Conservation (phyloP, 805 yeast species). For the Hanseniaspora valbyensis region DNA sequence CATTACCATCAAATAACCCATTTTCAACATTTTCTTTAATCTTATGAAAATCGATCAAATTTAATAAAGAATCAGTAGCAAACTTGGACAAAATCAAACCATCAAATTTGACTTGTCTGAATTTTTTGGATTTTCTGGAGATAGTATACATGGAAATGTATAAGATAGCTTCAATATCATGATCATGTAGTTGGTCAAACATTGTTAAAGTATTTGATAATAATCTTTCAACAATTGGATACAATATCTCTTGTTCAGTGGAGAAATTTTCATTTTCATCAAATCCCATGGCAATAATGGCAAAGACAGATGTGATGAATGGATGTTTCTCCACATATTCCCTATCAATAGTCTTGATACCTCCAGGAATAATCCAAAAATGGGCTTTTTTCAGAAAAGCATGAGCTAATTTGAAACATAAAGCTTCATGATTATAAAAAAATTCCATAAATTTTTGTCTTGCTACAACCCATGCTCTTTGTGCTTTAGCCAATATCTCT, state of each 20-base stretch:
- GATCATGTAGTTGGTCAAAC: slow-evolving; percentile 45
- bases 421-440: slow-evolving; percentile 33
- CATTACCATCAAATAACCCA: slow-evolving; percentile 29
- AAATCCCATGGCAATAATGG: slow-evolving; percentile 44
- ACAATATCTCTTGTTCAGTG: slow-evolving; percentile 38
- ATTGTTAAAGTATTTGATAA: slow-evolving; percentile 38
- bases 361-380: slow-evolving; percentile 54
- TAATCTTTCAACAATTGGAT: slow-evolving; percentile 40
- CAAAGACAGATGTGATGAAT: slow-evolving; percentile 45
- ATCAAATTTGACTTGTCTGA: slow-evolving; percentile 40
- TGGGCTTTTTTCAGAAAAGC: slow-evolving; percentile 44
- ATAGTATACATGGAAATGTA: slow-evolving; percentile 46
- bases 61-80: slow-evolving; percentile 40
- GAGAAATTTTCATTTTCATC: slow-evolving; percentile 42
- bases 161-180: slow-evolving; percentile 49
- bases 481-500: slow-evolving; percentile 26
- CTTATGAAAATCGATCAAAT: slow-evolving; percentile 36
- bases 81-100: slow-evolving; percentile 43
- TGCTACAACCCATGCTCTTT: slow-evolving; percentile 31
- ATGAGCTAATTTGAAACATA: slow-evolving; percentile 37
- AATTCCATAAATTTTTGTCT: slow-evolving; percentile 38
- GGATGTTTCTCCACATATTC: slow-evolving; percentile 42
- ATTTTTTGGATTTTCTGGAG: slow-evolving; percentile 39
- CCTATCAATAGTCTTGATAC: slow-evolving; percentile 38
- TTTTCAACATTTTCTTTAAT: slow-evolving; percentile 32